Evolutionary conservation across 768 basidiomycete genomes (phyloP), one percentile per base, ranked within the genome.

Genomic region (Royoungia palumana): DNA sequence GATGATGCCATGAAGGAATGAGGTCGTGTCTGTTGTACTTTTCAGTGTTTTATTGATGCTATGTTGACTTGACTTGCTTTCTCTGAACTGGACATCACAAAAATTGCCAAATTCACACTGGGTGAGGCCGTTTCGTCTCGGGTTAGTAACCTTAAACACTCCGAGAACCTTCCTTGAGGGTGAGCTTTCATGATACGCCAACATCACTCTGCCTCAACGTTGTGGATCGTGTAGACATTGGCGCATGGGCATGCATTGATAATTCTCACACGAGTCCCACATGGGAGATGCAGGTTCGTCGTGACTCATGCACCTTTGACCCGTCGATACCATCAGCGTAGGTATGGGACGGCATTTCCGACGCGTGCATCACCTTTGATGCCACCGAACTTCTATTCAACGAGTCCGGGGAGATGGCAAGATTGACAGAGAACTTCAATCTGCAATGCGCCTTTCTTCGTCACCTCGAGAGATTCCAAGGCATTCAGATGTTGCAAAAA

Each of bases 311-410:
- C 6, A 6, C 9, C n/a, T 10, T 5, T 6, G 21, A 39, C 34
- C 5, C 1, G 32, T 19, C 55, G n/a, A 56, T 17, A 17, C 25
- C 41, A 51, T 14, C 46, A 19, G 20, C 28, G 20, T 54, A 85
- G 92, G 84, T 95, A 12, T 99, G 94, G 95, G 94, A 96, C 63
- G 93, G 93, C 2, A 55, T 94, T 35, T 88, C 89, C 2, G 82
- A 85, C 57, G 85, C 92, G 8, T 78, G 89, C 14, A 84, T 94
- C 44, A 72, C 72, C 7, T 94, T 94, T 60, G 73, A 76, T 35
- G 75, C 85, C 0, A 70, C 78, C 2, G 78, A 82, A 19, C 67
- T 45, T 48, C 64, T 39, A 43, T 52, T 34, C 60, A 16, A 64
- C 2, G 60, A 66, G 20, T 64, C 60, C 6, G 51, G 53, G 24